A percentile compares a stretch with the other conserved stretches of the same genome.
Evolutionary conservation across 139 green algal species (phyloP).

Genomic region (Desmodesmus armatus): DNA sequence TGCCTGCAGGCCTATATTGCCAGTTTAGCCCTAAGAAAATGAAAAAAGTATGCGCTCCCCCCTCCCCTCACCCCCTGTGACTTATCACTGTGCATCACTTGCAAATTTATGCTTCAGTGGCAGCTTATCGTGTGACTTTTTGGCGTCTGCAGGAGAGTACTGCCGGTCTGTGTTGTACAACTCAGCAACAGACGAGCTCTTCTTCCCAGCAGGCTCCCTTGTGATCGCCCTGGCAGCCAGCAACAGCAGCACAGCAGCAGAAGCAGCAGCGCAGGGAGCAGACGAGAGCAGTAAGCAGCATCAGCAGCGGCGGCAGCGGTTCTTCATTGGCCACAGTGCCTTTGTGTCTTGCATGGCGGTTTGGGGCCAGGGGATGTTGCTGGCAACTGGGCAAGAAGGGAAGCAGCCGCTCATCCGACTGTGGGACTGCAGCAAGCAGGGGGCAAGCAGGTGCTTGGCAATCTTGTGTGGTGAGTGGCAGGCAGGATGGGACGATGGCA

Average conservation of each 20-base stretch:
- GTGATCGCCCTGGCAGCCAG: not conserved
- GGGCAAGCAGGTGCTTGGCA: not conserved
- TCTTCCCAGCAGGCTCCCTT: slow-evolving; percentile 62
- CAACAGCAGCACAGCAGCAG: slow-evolving; percentile 6
- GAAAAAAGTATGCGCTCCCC: too few relatives aligned
- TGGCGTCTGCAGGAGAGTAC: slow-evolving; percentile 59
- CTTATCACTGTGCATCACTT: too few relatives aligned
- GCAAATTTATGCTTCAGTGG: not conserved
- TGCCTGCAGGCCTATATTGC: not conserved
- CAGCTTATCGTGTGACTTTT: not conserved
- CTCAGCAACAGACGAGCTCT: slow-evolving; percentile 63
- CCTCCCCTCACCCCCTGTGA: too few relatives aligned
- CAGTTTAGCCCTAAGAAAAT: too few relatives aligned
- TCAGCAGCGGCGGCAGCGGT: slow-evolving; percentile 51
- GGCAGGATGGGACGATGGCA: not conserved
- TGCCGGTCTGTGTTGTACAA: slow-evolving; percentile 62
- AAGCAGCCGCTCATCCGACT: slow-evolving; percentile 71
- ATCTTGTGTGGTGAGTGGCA: slow-evolving; percentile 8
- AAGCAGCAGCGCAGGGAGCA: not conserved
- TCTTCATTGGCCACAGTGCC: slow-evolving; percentile 72
- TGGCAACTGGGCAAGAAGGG: slow-evolving; percentile 83
- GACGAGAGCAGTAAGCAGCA: not conserved
- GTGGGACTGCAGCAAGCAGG: slow-evolving; percentile 65
- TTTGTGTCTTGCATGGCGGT: slow-evolving; percentile 73
- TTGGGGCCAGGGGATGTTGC: slow-evolving; percentile 54